Conservation (phyloP, 345 rosid species). For the Dovyalis caffra region DNA sequence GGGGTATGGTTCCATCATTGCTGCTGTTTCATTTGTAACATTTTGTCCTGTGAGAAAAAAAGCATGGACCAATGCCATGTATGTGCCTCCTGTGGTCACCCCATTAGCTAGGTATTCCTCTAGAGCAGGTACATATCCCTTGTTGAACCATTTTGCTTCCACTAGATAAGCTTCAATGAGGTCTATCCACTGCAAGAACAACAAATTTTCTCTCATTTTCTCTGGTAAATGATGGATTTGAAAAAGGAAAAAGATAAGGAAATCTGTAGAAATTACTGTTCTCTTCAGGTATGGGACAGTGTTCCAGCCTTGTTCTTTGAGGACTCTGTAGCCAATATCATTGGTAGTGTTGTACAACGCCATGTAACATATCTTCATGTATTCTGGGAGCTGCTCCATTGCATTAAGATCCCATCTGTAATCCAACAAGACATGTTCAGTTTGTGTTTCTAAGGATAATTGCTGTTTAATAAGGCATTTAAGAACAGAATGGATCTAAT, state of each 20-base stretch:
- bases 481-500: no score
- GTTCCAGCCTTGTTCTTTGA: constrained; percentile 28
- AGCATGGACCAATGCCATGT: constrained; percentile 31
- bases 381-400: constrained; percentile 30
- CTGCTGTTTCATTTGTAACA: constrained; percentile 6
- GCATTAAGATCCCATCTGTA: constrained; percentile 29
- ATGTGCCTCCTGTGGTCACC: constrained; percentile 24
- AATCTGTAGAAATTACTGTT: constrained; percentile 12
- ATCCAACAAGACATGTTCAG: background rate
- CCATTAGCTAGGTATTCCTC: constrained; percentile 27
- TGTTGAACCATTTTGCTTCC: constrained; percentile 27
- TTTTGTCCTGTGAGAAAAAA: constrained; percentile 23
- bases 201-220: background rate
- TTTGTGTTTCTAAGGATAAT: background rate
- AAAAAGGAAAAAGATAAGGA: background rate
- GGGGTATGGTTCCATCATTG: constrained; percentile 24
- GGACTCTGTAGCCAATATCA: constrained; percentile 23
- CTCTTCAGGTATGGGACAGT: constrained; percentile 20
- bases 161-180: constrained; percentile 19
- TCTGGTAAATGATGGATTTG: background rate
- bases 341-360: constrained; percentile 32
- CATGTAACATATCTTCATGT: constrained; percentile 36
- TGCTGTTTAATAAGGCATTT: no score
- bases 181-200: constrained; percentile 27
- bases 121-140: constrained; percentile 12